These are phyloP conservation scores for Phytopythium vexans DNA, from an alignment of 352 stramenopile genomes.

Conservation along the genomic window DNA sequence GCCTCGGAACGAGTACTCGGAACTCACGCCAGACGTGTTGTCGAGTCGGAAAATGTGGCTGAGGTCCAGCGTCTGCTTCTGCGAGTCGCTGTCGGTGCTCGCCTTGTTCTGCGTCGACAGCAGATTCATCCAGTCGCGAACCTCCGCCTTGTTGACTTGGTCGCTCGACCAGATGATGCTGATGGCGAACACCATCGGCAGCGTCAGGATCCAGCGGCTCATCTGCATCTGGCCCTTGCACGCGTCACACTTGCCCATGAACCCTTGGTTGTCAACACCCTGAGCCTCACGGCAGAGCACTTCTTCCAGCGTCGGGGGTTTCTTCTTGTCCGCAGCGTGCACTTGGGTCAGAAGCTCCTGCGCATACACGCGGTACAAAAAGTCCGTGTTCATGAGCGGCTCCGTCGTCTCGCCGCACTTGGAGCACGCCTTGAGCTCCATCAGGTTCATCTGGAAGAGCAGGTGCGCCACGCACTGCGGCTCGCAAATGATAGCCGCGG, in stretches of 20 bases:
- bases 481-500: slow-evolving; percentile 66
- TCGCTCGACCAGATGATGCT: slow-evolving; percentile 82
- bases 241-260: slow-evolving; percentile 30
- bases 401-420: slow-evolving; percentile 63
- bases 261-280: slow-evolving; percentile 31
- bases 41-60: slow-evolving; percentile 70
- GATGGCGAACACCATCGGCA: slow-evolving; percentile 83
- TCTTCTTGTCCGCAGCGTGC: slow-evolving; percentile 11
- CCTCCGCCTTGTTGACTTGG: slow-evolving; percentile 58
- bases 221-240: slow-evolving; percentile 53
- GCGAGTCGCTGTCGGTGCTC: slow-evolving; percentile 12
- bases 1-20: slow-evolving; percentile 66
- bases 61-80: slow-evolving; percentile 63
- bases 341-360: slow-evolving; percentile 50
- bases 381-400: slow-evolving; percentile 82
- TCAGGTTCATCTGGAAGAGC: slow-evolving; percentile 86
- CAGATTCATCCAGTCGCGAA: slow-evolving; percentile 69
- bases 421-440: slow-evolving; percentile 70
- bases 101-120: slow-evolving; percentile 44
- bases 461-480: slow-evolving; percentile 78
- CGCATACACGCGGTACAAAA: slow-evolving; percentile 80
- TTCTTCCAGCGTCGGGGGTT: slow-evolving; percentile 45
- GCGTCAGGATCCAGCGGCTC: slow-evolving; percentile 73
- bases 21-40: slow-evolving; percentile 18
- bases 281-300: slow-evolving; percentile 56